Evolutionary conservation across 805 yeast species (phyloP).

Genomic region (Saturnispora hagleri): DNA sequence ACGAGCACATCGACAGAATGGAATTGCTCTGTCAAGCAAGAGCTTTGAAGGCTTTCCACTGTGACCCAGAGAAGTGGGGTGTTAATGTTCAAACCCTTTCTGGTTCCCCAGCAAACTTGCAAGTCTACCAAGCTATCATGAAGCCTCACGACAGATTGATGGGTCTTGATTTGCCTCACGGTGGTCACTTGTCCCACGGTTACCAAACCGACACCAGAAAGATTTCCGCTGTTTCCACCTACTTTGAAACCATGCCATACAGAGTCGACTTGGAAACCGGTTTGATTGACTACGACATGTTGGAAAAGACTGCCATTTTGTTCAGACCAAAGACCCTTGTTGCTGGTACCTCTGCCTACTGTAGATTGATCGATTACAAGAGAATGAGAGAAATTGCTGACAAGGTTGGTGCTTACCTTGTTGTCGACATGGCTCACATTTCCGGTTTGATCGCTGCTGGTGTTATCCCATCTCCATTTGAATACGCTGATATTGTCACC

Average conservation of each 20-base stretch:
- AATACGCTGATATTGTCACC: slow-evolving; percentile 90
- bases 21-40: slow-evolving; percentile 86
- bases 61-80: slow-evolving; percentile 85
- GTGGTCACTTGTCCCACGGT: slow-evolving; percentile 97
- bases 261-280: slow-evolving; percentile 82
- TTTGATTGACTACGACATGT: slow-evolving; percentile 80
- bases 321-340: slow-evolving; percentile 93
- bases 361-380: slow-evolving; percentile 81
- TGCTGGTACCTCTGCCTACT: slow-evolving; percentile 96
- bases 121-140: slow-evolving; percentile 82
- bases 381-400: slow-evolving; percentile 88
- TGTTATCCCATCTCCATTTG: slow-evolving; percentile 88
- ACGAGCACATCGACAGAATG: slow-evolving; percentile 85
- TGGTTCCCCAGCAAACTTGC: slow-evolving; percentile 95
- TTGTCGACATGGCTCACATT: slow-evolving; percentile 96
- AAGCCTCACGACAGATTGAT: slow-evolving; percentile 86
- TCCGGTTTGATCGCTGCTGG: slow-evolving; percentile 95
- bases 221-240: slow-evolving; percentile 85
- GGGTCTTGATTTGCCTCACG: slow-evolving; percentile 98
- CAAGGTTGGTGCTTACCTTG: slow-evolving; percentile 83
- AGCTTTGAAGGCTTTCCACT: slow-evolving; percentile 74
- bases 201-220: slow-evolving; percentile 86
- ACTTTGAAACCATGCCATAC: slow-evolving; percentile 97
- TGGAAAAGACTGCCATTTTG: slow-evolving; percentile 71
- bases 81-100: slow-evolving; percentile 93